Evolutionary conservation across 2,329 filamentous ascomycete species (phyloP), one percentile per base, ranked within the genome.

Genomic region (Fusarium goolgardi): DNA sequence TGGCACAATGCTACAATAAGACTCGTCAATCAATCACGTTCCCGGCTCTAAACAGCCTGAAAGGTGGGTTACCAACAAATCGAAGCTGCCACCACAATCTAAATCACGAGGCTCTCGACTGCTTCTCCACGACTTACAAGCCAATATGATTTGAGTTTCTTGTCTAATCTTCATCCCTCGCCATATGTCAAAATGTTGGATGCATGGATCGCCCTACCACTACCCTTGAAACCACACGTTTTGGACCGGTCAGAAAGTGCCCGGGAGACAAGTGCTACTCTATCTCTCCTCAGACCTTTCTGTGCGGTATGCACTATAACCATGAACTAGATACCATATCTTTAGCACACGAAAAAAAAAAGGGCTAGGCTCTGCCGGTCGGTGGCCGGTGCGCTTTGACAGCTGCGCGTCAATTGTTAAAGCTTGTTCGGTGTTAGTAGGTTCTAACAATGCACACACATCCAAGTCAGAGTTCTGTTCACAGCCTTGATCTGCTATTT

Each of bases 241-340:
- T 53, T 55, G 35, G 29, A 55, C 66, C 66, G 63, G 66, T 69
- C 66, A 69, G 52, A 59, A 32, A 34, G 20, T 27, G 45, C 41
- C 44, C 34, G 53, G 41, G 50, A 65, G 62, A 69, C 57, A 53
- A 69, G 66, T 70, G 57, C 49, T 46, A 70, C 66, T 69, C 53
- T 59, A 29, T 53, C 23, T 49, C 41, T 54, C n/a, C 47, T 44
- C 56, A 51, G 41, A 27, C 21, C 21, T 20, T 55, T 63, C 54
- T 68, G 51, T 41, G 46, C 49, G 65, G 49, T 27, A 32, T 55
- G 46, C 23, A 27, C 25, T 27, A 40, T 61, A 43, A 27, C 41
- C 29, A 31, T 46, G 13, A 51, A 50, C 41, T 15, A 52, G 31
- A 35, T 50, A 37, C 3, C 50, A 41, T 54, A 55, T 39, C 40